A percentile compares a stretch with the other conserved stretches of the same genome.
Conservation (phyloP, 257 asterid species). For the Solanum stenotomum region DNA sequence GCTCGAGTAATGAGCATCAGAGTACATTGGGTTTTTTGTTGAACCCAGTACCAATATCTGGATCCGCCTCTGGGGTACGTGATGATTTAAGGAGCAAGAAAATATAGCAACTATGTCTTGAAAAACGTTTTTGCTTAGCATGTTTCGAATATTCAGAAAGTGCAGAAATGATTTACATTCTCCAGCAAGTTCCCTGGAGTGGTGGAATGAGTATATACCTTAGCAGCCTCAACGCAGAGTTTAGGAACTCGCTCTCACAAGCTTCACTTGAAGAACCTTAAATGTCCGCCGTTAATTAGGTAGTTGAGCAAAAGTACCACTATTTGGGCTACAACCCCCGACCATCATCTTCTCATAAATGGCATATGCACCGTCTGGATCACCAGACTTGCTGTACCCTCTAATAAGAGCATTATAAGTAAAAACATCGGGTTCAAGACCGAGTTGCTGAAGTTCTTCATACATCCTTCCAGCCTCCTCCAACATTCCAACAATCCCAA, state of each 20-base stretch:
- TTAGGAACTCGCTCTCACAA: neutral
- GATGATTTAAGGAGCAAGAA: neutral
- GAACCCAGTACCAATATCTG: neutral
- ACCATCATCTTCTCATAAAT: slow-evolving; percentile 84
- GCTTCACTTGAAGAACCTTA: neutral
- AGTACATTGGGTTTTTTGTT: neutral
- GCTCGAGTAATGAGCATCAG: neutral
- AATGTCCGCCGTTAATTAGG: slow-evolving; percentile 39
- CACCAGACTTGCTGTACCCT: slow-evolving; percentile 70
- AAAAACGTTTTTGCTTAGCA: neutral
- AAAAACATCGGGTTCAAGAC: slow-evolving; percentile 70
- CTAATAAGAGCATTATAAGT: slow-evolving; percentile 83
- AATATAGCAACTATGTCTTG: neutral
- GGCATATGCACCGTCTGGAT: slow-evolving; percentile 66
- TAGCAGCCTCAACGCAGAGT: neutral
- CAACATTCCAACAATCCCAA: slow-evolving; percentile 63
- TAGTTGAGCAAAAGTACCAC: slow-evolving; percentile 78
- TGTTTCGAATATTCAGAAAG: neutral
- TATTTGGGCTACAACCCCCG: slow-evolving; percentile 74
- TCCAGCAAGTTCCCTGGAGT: neutral
- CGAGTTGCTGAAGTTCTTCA: slow-evolving; percentile 51
- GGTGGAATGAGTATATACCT: neutral
- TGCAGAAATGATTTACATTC: neutral
- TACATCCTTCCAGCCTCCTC: slow-evolving; percentile 69
- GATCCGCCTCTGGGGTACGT: neutral